Percentiles rank a stretch among this genome's conserved stretches.
Evolutionary conservation across 306 rosid species (phyloP).

Genomic region (Trichosanthes truncata): DNA sequence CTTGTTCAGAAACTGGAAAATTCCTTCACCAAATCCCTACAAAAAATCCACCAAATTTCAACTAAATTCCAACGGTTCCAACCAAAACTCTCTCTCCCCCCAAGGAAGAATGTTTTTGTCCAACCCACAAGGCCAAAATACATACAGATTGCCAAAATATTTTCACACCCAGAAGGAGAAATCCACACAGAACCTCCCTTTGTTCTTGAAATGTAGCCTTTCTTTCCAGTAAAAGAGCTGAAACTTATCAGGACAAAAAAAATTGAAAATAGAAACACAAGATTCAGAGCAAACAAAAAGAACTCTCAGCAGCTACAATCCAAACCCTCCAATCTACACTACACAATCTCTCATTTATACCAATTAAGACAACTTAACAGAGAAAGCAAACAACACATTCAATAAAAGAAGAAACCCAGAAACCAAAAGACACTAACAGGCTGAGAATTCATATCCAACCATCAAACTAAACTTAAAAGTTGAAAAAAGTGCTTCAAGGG

Average conservation of each 20-base stretch:
- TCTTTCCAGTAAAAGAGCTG: neutral
- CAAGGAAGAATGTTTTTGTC: neutral
- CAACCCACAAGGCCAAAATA: neutral
- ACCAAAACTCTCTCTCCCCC: neutral
- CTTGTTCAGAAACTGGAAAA: neutral
- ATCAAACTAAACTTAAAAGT: slow-evolving; percentile 11
- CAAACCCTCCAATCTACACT: neutral
- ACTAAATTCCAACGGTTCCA: slow-evolving; percentile 5
- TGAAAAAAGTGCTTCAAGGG: slow-evolving; percentile 12
- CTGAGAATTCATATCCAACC: slow-evolving; percentile 1
- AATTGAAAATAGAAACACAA: neutral
- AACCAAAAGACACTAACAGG: neutral
- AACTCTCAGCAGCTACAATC: neutral
- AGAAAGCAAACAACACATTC: neutral
- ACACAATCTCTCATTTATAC: neutral
- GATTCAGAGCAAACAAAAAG: neutral
- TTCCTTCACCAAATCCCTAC: neutral
- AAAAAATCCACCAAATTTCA: slow-evolving; percentile 2
- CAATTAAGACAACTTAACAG: neutral
- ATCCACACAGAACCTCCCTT: neutral
- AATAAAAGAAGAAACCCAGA: neutral
- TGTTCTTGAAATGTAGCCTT: neutral
- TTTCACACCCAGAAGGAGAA: slow-evolving; percentile 1
- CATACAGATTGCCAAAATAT: neutral
- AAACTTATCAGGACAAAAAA: neutral